These are phyloP conservation scores for Eucommia ulmoides DNA, from an alignment of 257 asterid species.

Conservation along the genomic window DNA sequence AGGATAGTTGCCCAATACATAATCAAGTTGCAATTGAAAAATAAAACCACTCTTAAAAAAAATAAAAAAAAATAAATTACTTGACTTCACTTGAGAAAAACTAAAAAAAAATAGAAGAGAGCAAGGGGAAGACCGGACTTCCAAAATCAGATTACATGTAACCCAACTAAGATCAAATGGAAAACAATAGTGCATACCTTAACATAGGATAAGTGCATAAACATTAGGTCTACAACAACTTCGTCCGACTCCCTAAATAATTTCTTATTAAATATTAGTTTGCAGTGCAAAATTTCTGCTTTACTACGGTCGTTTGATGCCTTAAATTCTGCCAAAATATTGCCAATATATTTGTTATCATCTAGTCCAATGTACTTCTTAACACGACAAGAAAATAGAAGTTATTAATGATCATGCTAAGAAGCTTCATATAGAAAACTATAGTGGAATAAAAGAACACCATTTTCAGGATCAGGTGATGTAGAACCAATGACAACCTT, in stretches of 20 bases:
- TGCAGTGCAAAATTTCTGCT: constrained; percentile 91
- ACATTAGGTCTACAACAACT: constrained; percentile 85
- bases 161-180: neutral
- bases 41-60: neutral
- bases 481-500: constrained; percentile 82
- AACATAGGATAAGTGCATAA: constrained; percentile 84
- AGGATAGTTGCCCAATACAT: constrained; percentile 86
- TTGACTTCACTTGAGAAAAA: no score
- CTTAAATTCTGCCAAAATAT: constrained; percentile 89
- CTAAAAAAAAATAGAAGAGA: no score
- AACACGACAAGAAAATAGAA: constrained; percentile 6
- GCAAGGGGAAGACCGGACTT: no score
- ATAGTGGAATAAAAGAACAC: constrained; percentile 20
- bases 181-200: constrained; percentile 37
- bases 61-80: no score
- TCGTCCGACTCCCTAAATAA: constrained; percentile 96
- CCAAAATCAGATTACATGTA: neutral
- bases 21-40: constrained; percentile 90
- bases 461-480: constrained; percentile 82
- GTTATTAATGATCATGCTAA: neutral
- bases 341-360: constrained; percentile 91
- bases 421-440: neutral
- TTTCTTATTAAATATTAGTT: constrained; percentile 79
- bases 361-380: constrained; percentile 91
- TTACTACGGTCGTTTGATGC: constrained; percentile 87